Base-by-base conservation (phyloP, 2,329 filamentous ascomycete species). In the Ophiostoma pallidulum region DNA sequence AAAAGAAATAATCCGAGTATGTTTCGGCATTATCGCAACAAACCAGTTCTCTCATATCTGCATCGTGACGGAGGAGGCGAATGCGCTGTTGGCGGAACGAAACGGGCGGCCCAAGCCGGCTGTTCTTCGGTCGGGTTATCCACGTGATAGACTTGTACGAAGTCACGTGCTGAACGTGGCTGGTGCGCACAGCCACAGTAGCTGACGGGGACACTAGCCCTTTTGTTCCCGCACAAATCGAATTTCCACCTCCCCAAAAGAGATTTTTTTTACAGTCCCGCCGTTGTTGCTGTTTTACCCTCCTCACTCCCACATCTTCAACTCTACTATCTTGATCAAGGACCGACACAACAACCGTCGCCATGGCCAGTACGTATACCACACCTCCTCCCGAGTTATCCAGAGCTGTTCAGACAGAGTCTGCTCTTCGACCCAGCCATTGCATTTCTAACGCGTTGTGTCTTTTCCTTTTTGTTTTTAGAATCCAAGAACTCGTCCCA, bases 401-500 rank as follows among this genome's bases (percentile, higher is more conserved):
- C n/a, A n/a, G n/a, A n/a, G n/a, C n/a, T n/a, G n/a, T n/a, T n/a
- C n/a, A n/a, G n/a, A n/a, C n/a, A n/a, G n/a, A n/a, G n/a, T n/a
- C n/a, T n/a, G n/a, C n/a, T n/a, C n/a, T n/a, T n/a, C n/a, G n/a
- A n/a, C n/a, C n/a, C n/a, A n/a, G n/a, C n/a, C n/a, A n/a, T 29
- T 29, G 35, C 40, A 41, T 12, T 19, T 14, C 19, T 36, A 39
- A 39, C 32, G 9, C 10, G 3, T 12, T 32, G 4, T n/a, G 4
- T 12, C 10, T 12, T 22, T 24, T 28, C 10, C 40, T 41, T 22
- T 41, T 13, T 3, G 9, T 49, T 37, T 51, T 50, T 69, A 96
- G 90, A 97, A 82, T 97, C 92, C 66, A 97, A 97, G 89, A 97
- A 97, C 84, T 94, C 88, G 77, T 96, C 91, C 66, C 91, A 97